Evolutionary conservation across 495 filamentous ascomycete species (phyloP).

Genomic region (Penicillium malachiteum): DNA sequence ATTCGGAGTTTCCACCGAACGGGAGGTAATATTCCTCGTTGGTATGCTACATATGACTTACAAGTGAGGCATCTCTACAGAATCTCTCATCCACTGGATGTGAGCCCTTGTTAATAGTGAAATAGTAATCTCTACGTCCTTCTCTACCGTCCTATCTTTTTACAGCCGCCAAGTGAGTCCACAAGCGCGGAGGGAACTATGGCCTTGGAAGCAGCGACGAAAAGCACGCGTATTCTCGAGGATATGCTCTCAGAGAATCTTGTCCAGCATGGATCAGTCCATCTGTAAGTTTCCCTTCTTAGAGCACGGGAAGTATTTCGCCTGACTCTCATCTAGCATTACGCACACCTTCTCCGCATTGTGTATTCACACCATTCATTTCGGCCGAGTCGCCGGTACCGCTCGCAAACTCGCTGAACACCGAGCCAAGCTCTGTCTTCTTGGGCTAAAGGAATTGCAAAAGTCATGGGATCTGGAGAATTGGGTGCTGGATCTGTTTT

Average conservation of each 20-base stretch:
- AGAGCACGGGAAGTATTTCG: neutral
- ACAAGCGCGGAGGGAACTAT: constrained; percentile 29
- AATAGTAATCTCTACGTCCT: constrained; percentile 41
- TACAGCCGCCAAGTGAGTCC: constrained; percentile 27
- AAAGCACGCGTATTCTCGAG: constrained; percentile 44
- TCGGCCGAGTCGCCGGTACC: constrained; percentile 36
- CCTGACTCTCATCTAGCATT: constrained; percentile 28
- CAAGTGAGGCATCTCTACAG: constrained; percentile 27
- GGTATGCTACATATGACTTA: constrained; percentile 48
- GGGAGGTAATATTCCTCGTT: constrained; percentile 34
- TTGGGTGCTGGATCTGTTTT: constrained; percentile 47
- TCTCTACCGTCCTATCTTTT: constrained; percentile 37
- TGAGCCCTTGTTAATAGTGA: neutral
- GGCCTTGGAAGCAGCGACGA: constrained; percentile 44
- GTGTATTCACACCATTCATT: constrained; percentile 49
- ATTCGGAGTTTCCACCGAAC: constrained; percentile 21
- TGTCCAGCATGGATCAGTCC: constrained; percentile 45
- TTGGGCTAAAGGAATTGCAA: constrained; percentile 47
- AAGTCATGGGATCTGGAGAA: constrained; percentile 50
- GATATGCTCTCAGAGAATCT: constrained; percentile 48
- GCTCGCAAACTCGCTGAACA: constrained; percentile 46
- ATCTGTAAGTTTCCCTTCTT: constrained; percentile 30
- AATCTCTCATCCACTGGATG: neutral
- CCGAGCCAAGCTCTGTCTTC: constrained; percentile 44
- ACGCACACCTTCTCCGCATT: constrained; percentile 48